Evolutionary conservation across 129 eudicot species (phyloP), one percentile per base, ranked within the genome.

Genomic region (Dittrichia graveolens): DNA sequence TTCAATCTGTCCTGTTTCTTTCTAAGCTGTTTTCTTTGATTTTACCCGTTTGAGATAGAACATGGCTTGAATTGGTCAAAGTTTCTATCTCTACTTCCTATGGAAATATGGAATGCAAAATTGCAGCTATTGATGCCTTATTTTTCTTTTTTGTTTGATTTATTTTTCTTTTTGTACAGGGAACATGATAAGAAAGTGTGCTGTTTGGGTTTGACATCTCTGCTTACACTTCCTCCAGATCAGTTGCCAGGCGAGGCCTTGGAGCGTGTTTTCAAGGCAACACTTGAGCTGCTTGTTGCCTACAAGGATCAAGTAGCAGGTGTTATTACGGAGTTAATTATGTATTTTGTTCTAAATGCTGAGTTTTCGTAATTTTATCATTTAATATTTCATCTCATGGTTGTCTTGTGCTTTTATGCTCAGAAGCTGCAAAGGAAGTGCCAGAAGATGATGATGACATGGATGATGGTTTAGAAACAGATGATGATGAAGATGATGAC

Each of bases 251-350:
- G 72, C 13, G 96, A 92, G 77, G 98, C 98, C 24, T 75, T 92
- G 58, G 90, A 88, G 75, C 98, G 98, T 85, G 84, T 92, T 73
- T 92, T 92, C 54, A 89, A 88, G 81, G 92, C 96, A 75, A 82
- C 87, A 49, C 98, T 92, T 70, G 98, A 92, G 35, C 83, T 92
- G 80, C 98, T 92, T 83, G 92, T 83, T 58, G 96, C 96, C 55
- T 92, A 92, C 83, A 89, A 92, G 83, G 96, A 92, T 45, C 98
- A 92, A 83, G 79, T 92, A 78, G 98, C 95, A 76, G 98, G 98
- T 92, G 46, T 18, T 60, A 45, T 8, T 56, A 43, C 42, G 24
- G 43, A 56, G 43, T 42, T 14, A 8, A 31, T 38, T 11, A 8
- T 35, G 46, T 45, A 24, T 37, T 44, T 58, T 19, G 41, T 8